These are phyloP conservation scores for Crucibulum laeve DNA, from an alignment of 768 basidiomycete genomes.

Conservation along the genomic window DNA sequence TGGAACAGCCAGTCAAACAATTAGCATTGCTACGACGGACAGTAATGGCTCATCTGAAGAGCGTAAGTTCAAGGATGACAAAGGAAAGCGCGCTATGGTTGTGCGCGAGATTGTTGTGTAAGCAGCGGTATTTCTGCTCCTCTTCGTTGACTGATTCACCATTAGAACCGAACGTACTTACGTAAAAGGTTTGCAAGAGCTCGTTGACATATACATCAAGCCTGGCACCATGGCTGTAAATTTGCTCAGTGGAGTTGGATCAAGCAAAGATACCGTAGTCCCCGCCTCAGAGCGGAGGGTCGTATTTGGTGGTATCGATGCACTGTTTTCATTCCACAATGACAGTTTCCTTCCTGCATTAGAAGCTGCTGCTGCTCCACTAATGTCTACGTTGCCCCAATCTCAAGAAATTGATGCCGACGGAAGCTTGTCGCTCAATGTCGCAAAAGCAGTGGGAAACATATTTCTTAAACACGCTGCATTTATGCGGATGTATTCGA, in stretches of 20 bases:
- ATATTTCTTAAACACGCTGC: conserved; percentile 93
- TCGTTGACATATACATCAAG: conserved; percentile 93
- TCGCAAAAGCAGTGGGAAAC: conserved; percentile 78
- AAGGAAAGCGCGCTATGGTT: conserved; percentile 75
- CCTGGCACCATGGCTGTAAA: conserved; percentile 72
- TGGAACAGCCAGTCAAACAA: conserved; percentile 57
- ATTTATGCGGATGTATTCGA: conserved; percentile 98
- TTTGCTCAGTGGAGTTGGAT: conserved; percentile 63
- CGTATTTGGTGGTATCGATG: conserved; percentile 89
- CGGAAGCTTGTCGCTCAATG: conserved; percentile 67
- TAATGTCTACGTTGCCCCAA: conserved; percentile 48
- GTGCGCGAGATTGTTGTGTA: conserved; percentile 90
- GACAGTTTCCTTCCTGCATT: conserved; percentile 91
- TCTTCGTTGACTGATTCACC: conserved; percentile 12
- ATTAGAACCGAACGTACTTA: conserved; percentile 92
- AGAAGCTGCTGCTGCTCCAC: conserved; percentile 68
- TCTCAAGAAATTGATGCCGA: conserved; percentile 57
- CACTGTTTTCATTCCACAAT: conserved; percentile 87
- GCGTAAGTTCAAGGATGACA: conserved; percentile 90
- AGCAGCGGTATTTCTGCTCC: conserved; percentile 24
- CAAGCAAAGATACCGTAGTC: conserved; percentile 78
- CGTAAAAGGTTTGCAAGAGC: conserved; percentile 88
- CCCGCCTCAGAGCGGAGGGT: conserved; percentile 84
- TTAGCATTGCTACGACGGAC: conserved; percentile 73
- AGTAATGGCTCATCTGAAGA: conserved; percentile 74